Evolutionary conservation across 1,284 basidiomycete genomes (phyloP).

Genomic region (Pseudozyma hubeiensis): DNA sequence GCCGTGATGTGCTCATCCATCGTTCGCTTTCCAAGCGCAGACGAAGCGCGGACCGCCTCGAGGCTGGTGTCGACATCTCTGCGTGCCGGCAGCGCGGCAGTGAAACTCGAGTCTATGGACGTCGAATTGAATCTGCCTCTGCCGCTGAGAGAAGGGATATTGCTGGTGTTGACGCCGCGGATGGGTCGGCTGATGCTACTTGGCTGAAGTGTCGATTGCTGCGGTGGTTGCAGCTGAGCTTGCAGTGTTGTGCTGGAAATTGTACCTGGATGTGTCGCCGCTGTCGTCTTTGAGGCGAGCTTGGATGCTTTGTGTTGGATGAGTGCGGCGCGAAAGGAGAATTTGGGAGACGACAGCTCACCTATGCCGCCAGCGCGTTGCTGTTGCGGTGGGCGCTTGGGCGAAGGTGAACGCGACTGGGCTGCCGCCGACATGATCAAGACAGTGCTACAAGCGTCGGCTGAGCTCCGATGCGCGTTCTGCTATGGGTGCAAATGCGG

Average conservation of each 20-base stretch:
- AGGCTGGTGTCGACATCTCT: slow-evolving; percentile 12
- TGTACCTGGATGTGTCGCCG: neutral
- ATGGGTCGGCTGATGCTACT: slow-evolving; percentile 7
- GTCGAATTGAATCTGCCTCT: slow-evolving; percentile 23
- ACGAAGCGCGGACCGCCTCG: slow-evolving; percentile 10
- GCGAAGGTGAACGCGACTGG: slow-evolving; percentile 19
- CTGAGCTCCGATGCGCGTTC: neutral
- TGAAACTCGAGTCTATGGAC: slow-evolving; percentile 10
- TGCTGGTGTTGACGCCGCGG: slow-evolving; percentile 15
- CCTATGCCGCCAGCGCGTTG: slow-evolving; percentile 9
- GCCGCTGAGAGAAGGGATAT: slow-evolving; percentile 27
- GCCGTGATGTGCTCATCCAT: slow-evolving; percentile 3
- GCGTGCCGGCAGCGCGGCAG: slow-evolving; percentile 7
- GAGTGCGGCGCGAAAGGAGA: slow-evolving; percentile 42
- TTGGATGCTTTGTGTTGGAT: slow-evolving; percentile 31
- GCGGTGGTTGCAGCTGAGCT: neutral
- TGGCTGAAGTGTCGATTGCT: slow-evolving; percentile 4
- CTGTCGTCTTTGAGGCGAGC: slow-evolving; percentile 5
- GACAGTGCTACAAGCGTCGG: neutral
- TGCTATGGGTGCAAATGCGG: neutral
- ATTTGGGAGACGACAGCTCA: slow-evolving; percentile 32
- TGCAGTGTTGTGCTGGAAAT: neutral
- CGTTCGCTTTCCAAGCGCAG: slow-evolving; percentile 33
- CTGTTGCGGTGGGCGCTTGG: slow-evolving; percentile 14
- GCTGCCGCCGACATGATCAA: slow-evolving; percentile 18